Conservation (phyloP, 1,284 basidiomycete species). For the Leccinum laetum region DNA sequence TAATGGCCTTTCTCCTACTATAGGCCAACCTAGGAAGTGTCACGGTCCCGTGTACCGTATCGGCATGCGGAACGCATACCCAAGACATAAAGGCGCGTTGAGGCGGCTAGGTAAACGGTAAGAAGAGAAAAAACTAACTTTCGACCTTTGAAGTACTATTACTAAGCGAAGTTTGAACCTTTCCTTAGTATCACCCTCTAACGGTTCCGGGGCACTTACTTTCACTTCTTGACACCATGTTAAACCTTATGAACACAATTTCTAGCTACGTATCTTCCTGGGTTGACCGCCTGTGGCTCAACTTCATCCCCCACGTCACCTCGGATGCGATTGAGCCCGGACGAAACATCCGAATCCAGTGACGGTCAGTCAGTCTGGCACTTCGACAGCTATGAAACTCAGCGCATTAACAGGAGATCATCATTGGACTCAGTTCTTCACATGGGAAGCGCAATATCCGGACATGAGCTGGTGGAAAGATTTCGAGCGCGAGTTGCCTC, state of each 20-base stretch:
- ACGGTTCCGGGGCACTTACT: too few relatives aligned
- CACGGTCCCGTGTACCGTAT: constrained; percentile 42
- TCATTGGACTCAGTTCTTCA: constrained; percentile 77
- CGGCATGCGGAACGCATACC: constrained; percentile 59
- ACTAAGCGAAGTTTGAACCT: constrained; percentile 25
- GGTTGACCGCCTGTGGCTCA: constrained; percentile 26
- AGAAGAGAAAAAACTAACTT: constrained; percentile 1
- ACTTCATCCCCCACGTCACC: constrained; percentile 40
- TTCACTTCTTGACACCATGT: too few relatives aligned
- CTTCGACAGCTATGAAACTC: background rate
- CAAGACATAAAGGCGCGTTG: constrained; percentile 45
- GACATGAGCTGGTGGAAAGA: constrained; percentile 83
- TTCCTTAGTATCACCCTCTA: background rate
- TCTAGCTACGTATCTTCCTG: constrained; percentile 12
- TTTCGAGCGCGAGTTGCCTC: constrained; percentile 70
- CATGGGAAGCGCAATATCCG: constrained; percentile 67
- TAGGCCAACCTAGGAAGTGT: constrained; percentile 46
- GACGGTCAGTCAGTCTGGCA: constrained; percentile 50
- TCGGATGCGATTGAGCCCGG: constrained; percentile 57
- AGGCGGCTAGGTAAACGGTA: constrained; percentile 40
- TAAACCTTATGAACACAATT: background rate
- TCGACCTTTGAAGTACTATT: too few relatives aligned
- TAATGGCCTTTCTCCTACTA: constrained; percentile 54
- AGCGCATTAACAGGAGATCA: constrained; percentile 2
- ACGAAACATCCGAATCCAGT: constrained; percentile 49